Evolutionary conservation across 2,329 filamentous ascomycete genomes (phyloP).

Genomic region (Ceratocystis destructans): DNA sequence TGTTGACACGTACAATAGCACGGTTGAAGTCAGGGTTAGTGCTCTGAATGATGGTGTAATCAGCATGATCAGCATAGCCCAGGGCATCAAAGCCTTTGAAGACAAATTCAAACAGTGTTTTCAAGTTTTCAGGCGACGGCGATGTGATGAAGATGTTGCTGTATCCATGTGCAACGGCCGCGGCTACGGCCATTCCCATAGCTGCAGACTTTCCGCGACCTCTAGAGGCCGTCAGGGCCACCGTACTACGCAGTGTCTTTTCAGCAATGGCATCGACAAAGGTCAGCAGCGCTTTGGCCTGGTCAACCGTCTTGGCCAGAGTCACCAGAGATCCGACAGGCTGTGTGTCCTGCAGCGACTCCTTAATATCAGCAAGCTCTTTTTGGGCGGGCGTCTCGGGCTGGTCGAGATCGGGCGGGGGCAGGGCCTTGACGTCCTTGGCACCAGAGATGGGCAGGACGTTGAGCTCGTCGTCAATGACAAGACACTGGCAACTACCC

Average conservation of each 20-base stretch:
- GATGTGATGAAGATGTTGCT: conserved; percentile 99
- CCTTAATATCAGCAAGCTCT: conserved; percentile 78
- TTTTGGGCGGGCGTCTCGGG: conserved; percentile 56
- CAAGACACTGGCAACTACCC: conserved; percentile 88
- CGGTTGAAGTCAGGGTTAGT: conserved; percentile 99
- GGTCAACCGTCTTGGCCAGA: conserved; percentile 80
- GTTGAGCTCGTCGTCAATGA: conserved; percentile 95
- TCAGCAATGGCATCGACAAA: conserved; percentile 95
- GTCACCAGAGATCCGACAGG: conserved; percentile 73
- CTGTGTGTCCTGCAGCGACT: conserved; percentile 69
- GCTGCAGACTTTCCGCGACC: conserved; percentile 95
- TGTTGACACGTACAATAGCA: conserved; percentile 91
- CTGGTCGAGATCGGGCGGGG: conserved; percentile 60
- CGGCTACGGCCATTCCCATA: conserved; percentile 83
- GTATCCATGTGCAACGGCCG: conserved; percentile 89
- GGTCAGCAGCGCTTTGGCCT: conserved; percentile 90
- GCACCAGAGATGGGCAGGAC: conserved; percentile 93
- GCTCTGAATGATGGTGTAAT: conserved; percentile 96
- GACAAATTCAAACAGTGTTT: conserved; percentile 94
- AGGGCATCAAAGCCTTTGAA: conserved; percentile 97
- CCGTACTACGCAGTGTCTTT: conserved; percentile 87
- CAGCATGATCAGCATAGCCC: conserved; percentile 84
- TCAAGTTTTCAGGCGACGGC: conserved; percentile 93
- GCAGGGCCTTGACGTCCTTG: conserved; percentile 72
- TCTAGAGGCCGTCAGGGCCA: conserved; percentile 82